Percentiles rank a stretch among this genome's conserved stretches.
Conservation (phyloP, 2,329 filamentous ascomycete genomes). For the Xylaria sp. region DNA sequence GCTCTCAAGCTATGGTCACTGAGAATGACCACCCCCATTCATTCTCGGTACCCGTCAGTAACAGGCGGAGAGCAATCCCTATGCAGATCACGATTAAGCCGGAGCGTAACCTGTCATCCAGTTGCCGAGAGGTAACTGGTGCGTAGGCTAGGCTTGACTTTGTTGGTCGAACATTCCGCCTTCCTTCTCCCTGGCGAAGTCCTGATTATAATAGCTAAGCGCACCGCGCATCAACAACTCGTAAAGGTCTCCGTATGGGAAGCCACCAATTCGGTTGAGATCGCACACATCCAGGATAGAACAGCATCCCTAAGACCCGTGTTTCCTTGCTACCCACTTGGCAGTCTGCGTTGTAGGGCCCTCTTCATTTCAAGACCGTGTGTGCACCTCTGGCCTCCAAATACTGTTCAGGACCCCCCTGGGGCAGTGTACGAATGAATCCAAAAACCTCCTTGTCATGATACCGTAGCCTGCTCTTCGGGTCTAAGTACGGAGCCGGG, state of each 20-base stretch:
- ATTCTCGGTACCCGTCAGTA: conserved; percentile 77
- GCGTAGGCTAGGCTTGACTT: conserved; percentile 97
- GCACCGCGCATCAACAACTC: not conserved
- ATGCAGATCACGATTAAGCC: conserved; percentile 92
- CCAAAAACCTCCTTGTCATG: conserved; percentile 91
- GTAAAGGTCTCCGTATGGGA: not conserved
- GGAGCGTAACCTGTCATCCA: conserved; percentile 90
- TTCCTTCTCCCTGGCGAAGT: not conserved
- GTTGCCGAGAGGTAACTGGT: conserved; percentile 75
- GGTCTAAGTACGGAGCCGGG: conserved; percentile 88
- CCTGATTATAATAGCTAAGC: not conserved
- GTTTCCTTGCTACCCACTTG: not conserved
- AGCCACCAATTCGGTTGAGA: not conserved
- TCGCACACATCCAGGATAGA: not conserved
- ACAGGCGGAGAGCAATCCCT: conserved; percentile 73
- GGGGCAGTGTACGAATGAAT: conserved; percentile 77
- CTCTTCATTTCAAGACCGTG: conserved; percentile 80
- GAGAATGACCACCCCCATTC: conserved; percentile 65
- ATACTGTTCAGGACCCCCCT: conserved; percentile 84
- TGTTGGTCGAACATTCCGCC: conserved; percentile 74
- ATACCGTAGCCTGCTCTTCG: conserved; percentile 91
- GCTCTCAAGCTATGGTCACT: conserved; percentile 60
- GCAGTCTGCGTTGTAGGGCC: not conserved
- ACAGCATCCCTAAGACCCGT: not conserved
- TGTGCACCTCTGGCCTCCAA: conserved; percentile 89